Evolutionary conservation across 176 grass and related monocot genomes (phyloP).

Genomic region (Carex littledalei): DNA sequence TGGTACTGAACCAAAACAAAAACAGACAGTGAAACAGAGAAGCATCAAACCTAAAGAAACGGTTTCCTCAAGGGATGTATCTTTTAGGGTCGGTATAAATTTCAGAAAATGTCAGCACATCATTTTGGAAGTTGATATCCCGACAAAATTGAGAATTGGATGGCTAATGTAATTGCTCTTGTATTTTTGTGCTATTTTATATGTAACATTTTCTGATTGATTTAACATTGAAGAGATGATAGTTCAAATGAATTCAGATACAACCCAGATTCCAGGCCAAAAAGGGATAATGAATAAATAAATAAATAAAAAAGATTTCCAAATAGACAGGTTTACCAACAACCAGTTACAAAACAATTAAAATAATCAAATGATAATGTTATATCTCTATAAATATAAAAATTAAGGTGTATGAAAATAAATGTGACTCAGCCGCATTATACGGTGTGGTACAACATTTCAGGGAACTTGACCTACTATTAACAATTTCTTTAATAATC

Average conservation of each 20-base stretch:
- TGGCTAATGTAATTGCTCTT: neutral
- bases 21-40: neutral
- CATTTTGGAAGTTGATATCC: neutral
- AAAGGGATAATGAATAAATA: neutral
- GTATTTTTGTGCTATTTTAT: neutral
- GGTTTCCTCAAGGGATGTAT: neutral
- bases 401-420: neutral
- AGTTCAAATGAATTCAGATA: neutral
- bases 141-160: neutral
- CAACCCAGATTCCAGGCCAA: neutral
- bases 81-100: neutral
- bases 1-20: constrained; percentile 1
- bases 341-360: neutral
- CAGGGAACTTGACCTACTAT: neutral
- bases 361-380: neutral
- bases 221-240: neutral
- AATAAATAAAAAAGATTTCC: neutral
- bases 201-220: neutral
- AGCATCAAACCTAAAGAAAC: neutral
- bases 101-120: constrained; percentile 7
- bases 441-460: neutral
- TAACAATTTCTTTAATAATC: neutral
- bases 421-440: neutral
- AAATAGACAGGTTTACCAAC: neutral
- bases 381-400: neutral